Base-by-base conservation (phyloP, 768 basidiomycete genomes). In the Cystobasidium onofrii region DNA sequence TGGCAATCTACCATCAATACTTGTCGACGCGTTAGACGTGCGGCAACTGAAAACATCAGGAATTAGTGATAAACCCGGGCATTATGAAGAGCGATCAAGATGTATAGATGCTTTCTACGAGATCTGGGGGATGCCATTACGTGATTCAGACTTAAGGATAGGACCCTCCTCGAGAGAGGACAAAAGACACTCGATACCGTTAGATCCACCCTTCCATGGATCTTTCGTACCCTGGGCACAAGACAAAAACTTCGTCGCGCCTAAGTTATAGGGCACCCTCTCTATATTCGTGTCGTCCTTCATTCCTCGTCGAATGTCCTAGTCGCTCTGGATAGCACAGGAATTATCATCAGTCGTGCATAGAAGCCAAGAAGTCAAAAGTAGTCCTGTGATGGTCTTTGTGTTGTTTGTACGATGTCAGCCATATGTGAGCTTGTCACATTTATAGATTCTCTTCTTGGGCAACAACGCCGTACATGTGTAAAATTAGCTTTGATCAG, bases 101-200 rank as follows among this genome's bases (percentile, higher is more conserved):
- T 71, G 69, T 36, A 39, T 71, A 31, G 31, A 39, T 34, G 55
- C 50, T 15, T 71, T 71, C 29, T 36, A 29, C 36, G 29, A 71
- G 55, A 71, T 71, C 15, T 71, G 65, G 65, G 65, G 65, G 4
- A 67, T 67, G 65, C 65, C 65, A 20, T 50, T 67, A 50, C 39
- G 44, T 2, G 20, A 41, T 20, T 46, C 65, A 3, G 65, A 67
- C 27, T 17, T 67, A 9, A 46, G 46, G 31, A 52, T 67, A 17
- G 65, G 41, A 12, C 65, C 65, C 2, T 50, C 44, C 1, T 52
- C 43, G 23, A 67, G 44, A 52, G 65, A 67, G 31, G 44, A 67
- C 17, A 41, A 67, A 15, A 23, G 65, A n/a, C 27, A 50, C 17
- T 46, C 46, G 17, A 50, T 67, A 43, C 41, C 41, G 10, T 31